These are phyloP conservation scores for Diaporthe vexans DNA, from an alignment of 2,329 filamentous ascomycete species.

Conservation along the genomic window DNA sequence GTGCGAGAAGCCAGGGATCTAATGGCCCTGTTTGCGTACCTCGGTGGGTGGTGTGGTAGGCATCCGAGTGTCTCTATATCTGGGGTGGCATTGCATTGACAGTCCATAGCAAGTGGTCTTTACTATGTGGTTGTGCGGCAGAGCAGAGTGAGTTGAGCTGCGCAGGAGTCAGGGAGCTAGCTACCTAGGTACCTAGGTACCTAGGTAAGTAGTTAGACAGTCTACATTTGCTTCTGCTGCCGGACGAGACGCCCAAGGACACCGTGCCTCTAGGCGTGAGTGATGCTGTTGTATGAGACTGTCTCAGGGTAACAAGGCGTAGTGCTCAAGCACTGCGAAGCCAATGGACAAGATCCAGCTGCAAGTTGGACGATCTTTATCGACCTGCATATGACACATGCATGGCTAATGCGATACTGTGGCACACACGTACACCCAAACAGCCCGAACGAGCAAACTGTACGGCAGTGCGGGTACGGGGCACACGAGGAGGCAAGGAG, in stretches of 20 bases:
- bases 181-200: too few species aligned
- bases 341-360: not conserved
- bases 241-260: not conserved
- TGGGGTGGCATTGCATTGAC: slow-evolving; percentile 16
- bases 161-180: too few species aligned
- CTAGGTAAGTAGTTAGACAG: too few species aligned
- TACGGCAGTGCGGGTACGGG: too few species aligned
- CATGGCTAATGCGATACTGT: not conserved
- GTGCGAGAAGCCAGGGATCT: slow-evolving; percentile 20
- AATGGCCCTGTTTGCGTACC: not conserved
- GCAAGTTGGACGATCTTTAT: slow-evolving; percentile 3
- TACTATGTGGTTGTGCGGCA: not conserved
- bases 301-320: slow-evolving; percentile 27
- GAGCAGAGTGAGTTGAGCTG: not conserved
- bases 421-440: not conserved
- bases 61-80: not conserved
- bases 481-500: not conserved
- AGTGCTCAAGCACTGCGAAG: not conserved
- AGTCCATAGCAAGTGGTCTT: too few species aligned
- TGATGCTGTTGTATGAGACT: slow-evolving; percentile 26
- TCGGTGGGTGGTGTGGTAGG: not conserved
- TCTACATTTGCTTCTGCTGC: not conserved
- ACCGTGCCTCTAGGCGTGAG: not conserved
- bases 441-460: not conserved
- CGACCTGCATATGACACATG: slow-evolving; percentile 21